Base-by-base conservation (phyloP, 345 rosid genomes). In the Gynandropsis gynandra region DNA sequence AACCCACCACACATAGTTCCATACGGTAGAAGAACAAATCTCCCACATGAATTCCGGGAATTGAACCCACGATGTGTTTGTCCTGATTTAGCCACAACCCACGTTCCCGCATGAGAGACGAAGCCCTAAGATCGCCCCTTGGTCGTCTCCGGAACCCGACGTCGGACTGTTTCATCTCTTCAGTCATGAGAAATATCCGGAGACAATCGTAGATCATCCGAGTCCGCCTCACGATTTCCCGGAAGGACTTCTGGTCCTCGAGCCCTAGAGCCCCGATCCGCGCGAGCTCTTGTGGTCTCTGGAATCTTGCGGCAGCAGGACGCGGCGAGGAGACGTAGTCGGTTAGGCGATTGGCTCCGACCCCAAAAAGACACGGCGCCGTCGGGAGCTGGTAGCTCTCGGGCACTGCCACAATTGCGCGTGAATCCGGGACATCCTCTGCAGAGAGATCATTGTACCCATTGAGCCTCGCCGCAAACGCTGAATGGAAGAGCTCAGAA, bases 11-110 rank as follows among this genome's bases (percentile, higher is more conserved):
- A 19, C 82, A 72, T 51, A 90, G 31, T 44, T 90, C 95, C 78
- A 80, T 73, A 10, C 89, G 56, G 51, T 78, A 83, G 7, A 78
- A 68, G 76, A 87, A 90, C 11, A 76, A 8, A 29, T 90, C 98
- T 3, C 98, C 96, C 8, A 85, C 62, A 47, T 74, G 63, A 8
- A 85, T 60, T 0, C 97, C 96, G 0, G 96, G 80, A 7, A 89
- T 58, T 8, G 92, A 37, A 33, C 98, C 98, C 12, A 89, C 85
- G 15, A 81, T 69, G 47, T 83, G 73, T 57, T 77, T 83, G 42
- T 77, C 95, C 0, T 80, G 78, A 38, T 80, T 80, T 1, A 86
- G 64, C 85, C 90, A 89, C 24, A 86, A 47, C 1, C 75, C 80
- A 10, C 69, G 67, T 1, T 62, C 75, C 39, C 72, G 70, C 88